phyloP scores from a whole-genome alignment of 176 grass and related monocot species.

The Coix lacrymajobi region DNA sequence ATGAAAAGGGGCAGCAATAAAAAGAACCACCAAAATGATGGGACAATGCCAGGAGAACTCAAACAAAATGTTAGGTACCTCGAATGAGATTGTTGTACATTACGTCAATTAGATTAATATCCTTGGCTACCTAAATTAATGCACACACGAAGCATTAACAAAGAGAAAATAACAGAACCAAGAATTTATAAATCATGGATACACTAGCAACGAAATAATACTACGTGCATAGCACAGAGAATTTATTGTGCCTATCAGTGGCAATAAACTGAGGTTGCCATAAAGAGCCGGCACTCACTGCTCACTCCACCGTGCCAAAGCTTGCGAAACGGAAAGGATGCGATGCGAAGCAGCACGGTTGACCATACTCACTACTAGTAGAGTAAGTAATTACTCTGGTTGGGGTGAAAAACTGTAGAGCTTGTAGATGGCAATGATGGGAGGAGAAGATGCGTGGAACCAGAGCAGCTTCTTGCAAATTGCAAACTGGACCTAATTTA shows the following conservation, averaged over 20 bases:
- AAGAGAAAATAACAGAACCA: neutral
- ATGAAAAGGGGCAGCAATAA: neutral
- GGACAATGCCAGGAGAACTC: neutral
- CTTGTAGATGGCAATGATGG: neutral
- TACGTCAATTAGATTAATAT: neutral
- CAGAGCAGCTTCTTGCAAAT: neutral
- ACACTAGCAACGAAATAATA: neutral
- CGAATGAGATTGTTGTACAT: neutral
- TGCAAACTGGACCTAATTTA: too few species aligned
- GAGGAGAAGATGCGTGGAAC: neutral
- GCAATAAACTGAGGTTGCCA: neutral
- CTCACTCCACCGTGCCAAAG: neutral
- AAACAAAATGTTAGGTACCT: neutral
- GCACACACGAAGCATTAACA: neutral
- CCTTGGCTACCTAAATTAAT: neutral
- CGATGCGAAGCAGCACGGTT: too few species aligned
- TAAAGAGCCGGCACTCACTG: neutral
- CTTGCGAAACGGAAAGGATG: neutral
- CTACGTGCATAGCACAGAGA: fast-evolving
- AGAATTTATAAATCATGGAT: neutral
- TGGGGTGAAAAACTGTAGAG: neutral
- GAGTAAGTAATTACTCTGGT: neutral
- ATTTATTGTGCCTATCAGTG: neutral
- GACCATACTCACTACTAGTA: too few species aligned
- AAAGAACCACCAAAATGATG: neutral